These are phyloP conservation scores for Aristolochia fimbriata DNA, from an alignment of 164 flowering plant genomes.

Conservation along the genomic window DNA sequence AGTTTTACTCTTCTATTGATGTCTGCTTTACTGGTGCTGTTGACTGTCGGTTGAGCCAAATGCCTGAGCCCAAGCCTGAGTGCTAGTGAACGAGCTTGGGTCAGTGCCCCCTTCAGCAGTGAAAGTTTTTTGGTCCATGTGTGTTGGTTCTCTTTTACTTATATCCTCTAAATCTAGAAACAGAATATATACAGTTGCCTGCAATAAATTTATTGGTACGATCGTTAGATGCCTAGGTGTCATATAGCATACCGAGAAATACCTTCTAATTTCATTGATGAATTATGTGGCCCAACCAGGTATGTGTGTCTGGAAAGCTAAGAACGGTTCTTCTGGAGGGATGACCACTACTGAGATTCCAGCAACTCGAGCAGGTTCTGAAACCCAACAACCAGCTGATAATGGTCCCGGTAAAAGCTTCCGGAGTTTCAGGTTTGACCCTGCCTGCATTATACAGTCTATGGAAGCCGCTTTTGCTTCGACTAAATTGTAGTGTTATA, in stretches of 20 bases:
- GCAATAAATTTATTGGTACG: too few species aligned
- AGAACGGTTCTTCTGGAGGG: slow-evolving; percentile 44
- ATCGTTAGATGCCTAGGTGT: too few species aligned
- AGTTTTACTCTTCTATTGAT: too few species aligned
- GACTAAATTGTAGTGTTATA: background rate
- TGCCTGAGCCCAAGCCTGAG: too few species aligned
- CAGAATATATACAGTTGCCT: too few species aligned
- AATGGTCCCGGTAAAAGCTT: slow-evolving; percentile 25
- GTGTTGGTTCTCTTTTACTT: too few species aligned
- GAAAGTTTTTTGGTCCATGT: too few species aligned
- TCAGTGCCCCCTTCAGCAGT: too few species aligned
- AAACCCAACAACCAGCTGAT: slow-evolving; percentile 12
- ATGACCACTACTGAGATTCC: slow-evolving; percentile 31
- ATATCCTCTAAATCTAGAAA: too few species aligned
- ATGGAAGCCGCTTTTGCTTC: slow-evolving; percentile 19
- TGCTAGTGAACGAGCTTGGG: too few species aligned
- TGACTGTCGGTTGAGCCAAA: too few species aligned
- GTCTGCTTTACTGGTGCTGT: too few species aligned
- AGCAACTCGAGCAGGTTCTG: slow-evolving; percentile 26
- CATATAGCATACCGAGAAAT: background rate
- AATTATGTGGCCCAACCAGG: slow-evolving; percentile 23
- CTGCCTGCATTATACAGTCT: slow-evolving; percentile 18
- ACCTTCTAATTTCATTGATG: background rate
- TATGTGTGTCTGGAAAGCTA: slow-evolving; percentile 71
- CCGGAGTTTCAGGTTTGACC: slow-evolving; percentile 28